A percentile compares a stretch with the other conserved stretches of the same genome.
phyloP scores from a whole-genome alignment of 163 green algal species.

The Prototheca wickerhamii region DNA sequence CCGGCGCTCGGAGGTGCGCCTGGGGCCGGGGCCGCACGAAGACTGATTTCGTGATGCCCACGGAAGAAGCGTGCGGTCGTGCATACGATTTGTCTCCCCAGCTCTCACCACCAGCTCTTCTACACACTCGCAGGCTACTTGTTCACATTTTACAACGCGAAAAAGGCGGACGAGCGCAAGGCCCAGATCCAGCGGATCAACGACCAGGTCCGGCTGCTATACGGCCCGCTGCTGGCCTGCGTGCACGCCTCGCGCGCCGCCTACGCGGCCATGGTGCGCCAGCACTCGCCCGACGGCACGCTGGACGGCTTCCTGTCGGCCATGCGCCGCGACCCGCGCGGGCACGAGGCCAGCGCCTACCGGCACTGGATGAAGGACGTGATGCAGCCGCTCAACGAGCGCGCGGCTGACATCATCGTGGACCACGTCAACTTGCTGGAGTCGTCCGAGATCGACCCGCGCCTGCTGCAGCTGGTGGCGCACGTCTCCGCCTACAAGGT shows the following conservation, averaged over 20 bases:
- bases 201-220: slow-evolving; percentile 64
- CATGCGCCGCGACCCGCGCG: slow-evolving; percentile 36
- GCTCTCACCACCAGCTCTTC: background rate
- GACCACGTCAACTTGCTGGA: slow-evolving; percentile 51
- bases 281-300: slow-evolving; percentile 66
- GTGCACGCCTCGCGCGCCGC: slow-evolving; percentile 64
- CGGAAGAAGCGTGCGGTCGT: background rate
- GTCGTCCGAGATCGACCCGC: slow-evolving; percentile 32
- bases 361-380: slow-evolving; percentile 61
- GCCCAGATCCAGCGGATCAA: slow-evolving; percentile 78
- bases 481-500: slow-evolving; percentile 35
- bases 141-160: slow-evolving; percentile 73
- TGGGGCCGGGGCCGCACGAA: too few relatives aligned
- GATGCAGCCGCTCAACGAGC: slow-evolving; percentile 77
- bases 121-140: slow-evolving; percentile 41
- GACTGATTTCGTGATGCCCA: too few relatives aligned
- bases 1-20: background rate
- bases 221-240: slow-evolving; percentile 70
- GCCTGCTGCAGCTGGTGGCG: slow-evolving; percentile 51
- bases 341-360: slow-evolving; percentile 51
- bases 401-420: slow-evolving; percentile 40
- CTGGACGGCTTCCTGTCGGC: slow-evolving; percentile 42
- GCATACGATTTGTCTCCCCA: background rate
- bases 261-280: slow-evolving; percentile 69
- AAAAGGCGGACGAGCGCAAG: slow-evolving; percentile 69